Evolutionary conservation across 2,329 filamentous ascomycete genomes (phyloP).

Genomic region (Paecilomyces niveus): DNA sequence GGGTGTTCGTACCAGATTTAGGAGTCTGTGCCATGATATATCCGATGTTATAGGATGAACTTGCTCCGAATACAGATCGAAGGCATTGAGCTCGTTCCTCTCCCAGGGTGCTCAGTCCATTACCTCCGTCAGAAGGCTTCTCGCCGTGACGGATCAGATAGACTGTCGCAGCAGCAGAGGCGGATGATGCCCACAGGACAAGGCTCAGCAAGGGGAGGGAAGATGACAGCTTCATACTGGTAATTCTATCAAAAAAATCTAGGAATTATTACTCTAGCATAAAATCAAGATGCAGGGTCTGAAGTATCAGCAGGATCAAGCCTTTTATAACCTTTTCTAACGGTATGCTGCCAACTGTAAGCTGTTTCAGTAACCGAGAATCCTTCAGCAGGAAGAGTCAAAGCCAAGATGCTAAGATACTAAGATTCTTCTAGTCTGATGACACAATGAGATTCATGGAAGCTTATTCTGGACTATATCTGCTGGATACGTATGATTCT

Average conservation of each 20-base stretch:
- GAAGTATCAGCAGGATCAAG: background rate
- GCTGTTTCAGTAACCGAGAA: background rate
- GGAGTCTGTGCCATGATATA: slow-evolving; percentile 53
- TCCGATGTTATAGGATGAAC: slow-evolving; percentile 49
- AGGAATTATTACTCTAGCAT: too few species aligned
- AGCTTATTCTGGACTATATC: background rate
- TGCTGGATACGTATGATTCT: background rate
- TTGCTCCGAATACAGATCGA: slow-evolving; percentile 48
- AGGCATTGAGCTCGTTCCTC: slow-evolving; percentile 53
- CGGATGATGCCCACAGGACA: background rate
- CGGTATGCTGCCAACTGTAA: background rate
- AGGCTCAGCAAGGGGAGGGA: background rate
- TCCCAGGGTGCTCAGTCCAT: slow-evolving; percentile 48
- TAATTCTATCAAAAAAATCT: background rate
- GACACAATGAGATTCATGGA: background rate
- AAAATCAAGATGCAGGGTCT: background rate
- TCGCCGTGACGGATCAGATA: slow-evolving; percentile 61
- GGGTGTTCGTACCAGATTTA: slow-evolving; percentile 30
- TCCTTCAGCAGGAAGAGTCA: background rate
- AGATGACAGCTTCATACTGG: background rate
- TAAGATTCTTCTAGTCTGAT: background rate
- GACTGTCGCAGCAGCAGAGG: slow-evolving; percentile 40
- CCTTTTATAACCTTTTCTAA: background rate
- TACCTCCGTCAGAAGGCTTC: slow-evolving; percentile 45
- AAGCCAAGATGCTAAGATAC: background rate